These are phyloP conservation scores for Punctularia strigosozonata DNA, from an alignment of 768 basidiomycete species.

Conservation along the genomic window DNA sequence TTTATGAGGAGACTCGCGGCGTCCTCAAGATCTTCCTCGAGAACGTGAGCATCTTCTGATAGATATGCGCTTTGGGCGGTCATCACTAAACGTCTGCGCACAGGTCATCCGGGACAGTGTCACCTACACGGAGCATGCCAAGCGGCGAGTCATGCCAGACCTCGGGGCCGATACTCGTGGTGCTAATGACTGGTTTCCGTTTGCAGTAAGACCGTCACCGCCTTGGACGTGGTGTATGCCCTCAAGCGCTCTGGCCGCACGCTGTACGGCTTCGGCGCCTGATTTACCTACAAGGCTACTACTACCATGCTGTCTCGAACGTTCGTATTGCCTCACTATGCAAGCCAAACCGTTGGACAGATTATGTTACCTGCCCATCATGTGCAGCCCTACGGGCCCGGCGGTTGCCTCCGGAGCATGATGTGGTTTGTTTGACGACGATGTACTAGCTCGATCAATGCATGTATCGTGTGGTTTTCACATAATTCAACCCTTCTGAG, in stretches of 20 bases:
- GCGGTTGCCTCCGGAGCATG: no score
- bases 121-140: conserved; percentile 47
- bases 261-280: conserved; percentile 33
- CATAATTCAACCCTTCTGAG: no score
- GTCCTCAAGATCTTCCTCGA: conserved; percentile 38
- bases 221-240: conserved; percentile 39
- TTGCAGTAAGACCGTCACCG: conserved; percentile 24
- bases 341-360: no score
- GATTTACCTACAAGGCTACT: no score
- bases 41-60: conserved; percentile 5
- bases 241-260: conserved; percentile 36
- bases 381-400: no score
- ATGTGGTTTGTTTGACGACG: no score
- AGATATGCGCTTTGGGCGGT: background rate
- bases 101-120: conserved; percentile 37
- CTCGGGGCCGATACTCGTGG: background rate
- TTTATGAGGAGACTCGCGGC: conserved; percentile 84
- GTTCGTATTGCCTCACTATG: no score
- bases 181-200: background rate
- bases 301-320: no score
- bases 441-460: no score
- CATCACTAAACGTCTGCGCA: background rate
- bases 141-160: conserved; percentile 13
- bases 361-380: no score
- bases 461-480: no score